A percentile compares a stretch with the other conserved stretches of the same genome.
Conservation (phyloP, 78 protist species). For the Dictyostelium purpureum region DNA sequence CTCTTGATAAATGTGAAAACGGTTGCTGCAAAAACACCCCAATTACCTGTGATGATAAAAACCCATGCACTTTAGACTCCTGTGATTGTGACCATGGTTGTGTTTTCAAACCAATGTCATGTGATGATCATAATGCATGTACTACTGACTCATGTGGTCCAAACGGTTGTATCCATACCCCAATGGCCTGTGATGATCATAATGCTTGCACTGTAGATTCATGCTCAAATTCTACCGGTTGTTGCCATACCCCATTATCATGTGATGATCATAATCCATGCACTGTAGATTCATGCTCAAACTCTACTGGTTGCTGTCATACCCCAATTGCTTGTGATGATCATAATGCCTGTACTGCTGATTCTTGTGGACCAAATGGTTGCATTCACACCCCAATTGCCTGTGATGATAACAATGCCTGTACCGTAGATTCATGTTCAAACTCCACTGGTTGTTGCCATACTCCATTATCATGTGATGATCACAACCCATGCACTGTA, state of each 20-base stretch:
- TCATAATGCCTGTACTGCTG: constrained; percentile 12
- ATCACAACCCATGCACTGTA: constrained; percentile 1
- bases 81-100: constrained; percentile 48
- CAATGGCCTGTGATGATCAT: constrained; percentile 32
- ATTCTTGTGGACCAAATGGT: neutral
- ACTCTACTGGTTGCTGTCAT: neutral
- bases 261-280: constrained; percentile 24
- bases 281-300: constrained; percentile 15
- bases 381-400: neutral
- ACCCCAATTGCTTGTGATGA: constrained; percentile 1
- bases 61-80: constrained; percentile 18
- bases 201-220: constrained; percentile 36
- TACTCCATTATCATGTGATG: neutral
- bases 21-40: neutral
- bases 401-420: constrained; percentile 50
- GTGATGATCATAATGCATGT: constrained; percentile 21
- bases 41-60: neutral
- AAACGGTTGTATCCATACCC: neutral
- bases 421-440: constrained; percentile 5
- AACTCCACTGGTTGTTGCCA: neutral
- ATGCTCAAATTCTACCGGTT: neutral
- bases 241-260: neutral
- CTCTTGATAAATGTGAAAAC: constrained; percentile 39
- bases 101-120: neutral
- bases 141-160: constrained; percentile 1